phyloP scores from a whole-genome alignment of 2,329 filamentous ascomycete species.

The Pseudogymnoascus sp. region DNA sequence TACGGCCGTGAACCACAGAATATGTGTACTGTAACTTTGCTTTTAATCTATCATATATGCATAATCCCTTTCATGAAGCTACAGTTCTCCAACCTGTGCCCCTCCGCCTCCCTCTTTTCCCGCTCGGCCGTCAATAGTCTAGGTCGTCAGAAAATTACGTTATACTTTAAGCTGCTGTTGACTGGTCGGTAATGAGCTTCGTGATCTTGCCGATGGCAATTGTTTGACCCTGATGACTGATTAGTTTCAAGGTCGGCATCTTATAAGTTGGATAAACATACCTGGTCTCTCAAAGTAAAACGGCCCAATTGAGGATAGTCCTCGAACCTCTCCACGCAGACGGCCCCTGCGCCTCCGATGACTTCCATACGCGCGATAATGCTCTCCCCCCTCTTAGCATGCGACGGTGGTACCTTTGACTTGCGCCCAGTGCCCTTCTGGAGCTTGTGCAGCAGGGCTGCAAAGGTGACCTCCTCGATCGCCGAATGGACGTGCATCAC shows the following conservation, averaged over 20 bases:
- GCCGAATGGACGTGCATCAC: slow-evolving; percentile 96
- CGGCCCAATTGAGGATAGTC: slow-evolving; percentile 92
- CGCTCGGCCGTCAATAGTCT: background rate
- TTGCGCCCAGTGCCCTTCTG: slow-evolving; percentile 91
- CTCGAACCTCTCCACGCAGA: slow-evolving; percentile 91
- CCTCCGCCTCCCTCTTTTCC: background rate
- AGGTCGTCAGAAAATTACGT: background rate
- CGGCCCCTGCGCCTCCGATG: slow-evolving; percentile 73
- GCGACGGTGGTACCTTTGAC: slow-evolving; percentile 87
- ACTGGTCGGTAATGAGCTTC: slow-evolving; percentile 57
- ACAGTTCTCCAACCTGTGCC: slow-evolving; percentile 6
- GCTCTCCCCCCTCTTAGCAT: slow-evolving; percentile 72
- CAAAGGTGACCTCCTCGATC: slow-evolving; percentile 94
- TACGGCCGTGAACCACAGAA: background rate
- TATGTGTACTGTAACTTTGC: slow-evolving; percentile 1
- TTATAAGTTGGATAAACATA: slow-evolving; percentile 34
- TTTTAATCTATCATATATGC: slow-evolving; percentile 9
- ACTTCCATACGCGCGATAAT: slow-evolving; percentile 92
- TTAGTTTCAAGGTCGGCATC: slow-evolving; percentile 2
- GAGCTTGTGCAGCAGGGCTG: slow-evolving; percentile 79
- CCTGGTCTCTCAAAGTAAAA: slow-evolving; percentile 84
- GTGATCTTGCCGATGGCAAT: slow-evolving; percentile 99
- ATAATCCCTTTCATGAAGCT: slow-evolving; percentile 2
- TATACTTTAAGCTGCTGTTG: background rate
- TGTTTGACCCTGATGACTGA: slow-evolving; percentile 71